Evolutionary conservation across 2,329 filamentous ascomycete species (phyloP).

Genomic region (Huntiella bhutanensis): DNA sequence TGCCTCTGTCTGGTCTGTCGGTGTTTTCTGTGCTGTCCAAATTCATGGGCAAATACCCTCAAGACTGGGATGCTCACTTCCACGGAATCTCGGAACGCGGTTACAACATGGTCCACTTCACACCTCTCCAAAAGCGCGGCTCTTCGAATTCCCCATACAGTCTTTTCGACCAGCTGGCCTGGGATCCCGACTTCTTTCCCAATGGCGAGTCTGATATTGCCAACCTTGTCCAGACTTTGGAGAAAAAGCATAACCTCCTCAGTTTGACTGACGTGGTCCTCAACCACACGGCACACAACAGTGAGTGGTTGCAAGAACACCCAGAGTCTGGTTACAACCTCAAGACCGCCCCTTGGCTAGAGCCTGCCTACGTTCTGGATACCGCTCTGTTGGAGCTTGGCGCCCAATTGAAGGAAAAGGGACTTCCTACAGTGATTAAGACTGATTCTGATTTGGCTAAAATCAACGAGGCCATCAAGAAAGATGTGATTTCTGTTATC

Average conservation of each 20-base stretch:
- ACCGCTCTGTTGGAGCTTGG: conserved; percentile 56
- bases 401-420: conserved; percentile 47
- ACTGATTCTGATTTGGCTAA: conserved; percentile 52
- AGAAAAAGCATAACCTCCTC: conserved; percentile 65
- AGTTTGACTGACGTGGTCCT: conserved; percentile 91
- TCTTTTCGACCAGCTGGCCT: conserved; percentile 76
- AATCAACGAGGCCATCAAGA: conserved; percentile 72
- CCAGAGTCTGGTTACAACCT: conserved; percentile 93
- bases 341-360: conserved; percentile 64
- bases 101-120: conserved; percentile 99
- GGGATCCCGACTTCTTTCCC: conserved; percentile 68
- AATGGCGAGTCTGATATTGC: conserved; percentile 67
- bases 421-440: conserved; percentile 57
- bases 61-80: conserved; percentile 78
- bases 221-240: conserved; percentile 60
- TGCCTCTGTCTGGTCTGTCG: conserved; percentile 74
- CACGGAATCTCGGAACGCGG: conserved; percentile 73
- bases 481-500: conserved; percentile 55
- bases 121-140: conserved; percentile 74
- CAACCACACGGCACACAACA: conserved; percentile 95
- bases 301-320: conserved; percentile 80
- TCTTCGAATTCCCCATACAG: conserved; percentile 94
- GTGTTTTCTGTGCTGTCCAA: conserved; percentile 93
- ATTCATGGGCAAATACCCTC: conserved; percentile 86
- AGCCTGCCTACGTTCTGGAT: conserved; percentile 44